Evolutionary conservation across 805 yeast genomes (phyloP).

Genomic region (Candida glaebosa): DNA sequence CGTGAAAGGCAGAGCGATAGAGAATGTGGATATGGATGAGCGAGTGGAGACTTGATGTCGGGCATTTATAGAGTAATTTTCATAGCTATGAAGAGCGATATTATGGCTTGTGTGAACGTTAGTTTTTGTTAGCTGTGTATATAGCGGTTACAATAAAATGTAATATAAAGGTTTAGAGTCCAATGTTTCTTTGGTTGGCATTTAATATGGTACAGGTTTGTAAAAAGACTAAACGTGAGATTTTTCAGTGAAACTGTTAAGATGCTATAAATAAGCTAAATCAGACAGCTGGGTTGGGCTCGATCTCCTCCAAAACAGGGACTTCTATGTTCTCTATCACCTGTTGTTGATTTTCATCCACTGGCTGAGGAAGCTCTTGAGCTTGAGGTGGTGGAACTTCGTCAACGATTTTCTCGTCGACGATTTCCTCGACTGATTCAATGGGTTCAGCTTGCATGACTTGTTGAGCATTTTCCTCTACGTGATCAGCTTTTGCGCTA

Average conservation of each 20-base stretch:
- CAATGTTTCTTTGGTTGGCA: no score
- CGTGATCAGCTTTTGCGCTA: constrained; percentile 7
- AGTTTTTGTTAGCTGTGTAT: no score
- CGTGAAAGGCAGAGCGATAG: constrained; percentile 54
- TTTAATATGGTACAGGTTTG: no score
- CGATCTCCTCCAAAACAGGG: not conserved
- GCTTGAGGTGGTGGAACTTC: not conserved
- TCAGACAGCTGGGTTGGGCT: not conserved
- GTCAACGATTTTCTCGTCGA: no score
- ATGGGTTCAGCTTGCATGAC: constrained; percentile 5
- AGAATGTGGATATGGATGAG: constrained; percentile 26
- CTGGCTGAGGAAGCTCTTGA: no score
- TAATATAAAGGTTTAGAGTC: no score
- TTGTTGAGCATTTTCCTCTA: constrained; percentile 5
- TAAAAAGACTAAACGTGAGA: no score
- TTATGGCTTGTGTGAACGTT: no score
- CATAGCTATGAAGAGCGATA: no score
- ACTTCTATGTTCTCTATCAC: not conserved
- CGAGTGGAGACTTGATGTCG: not conserved
- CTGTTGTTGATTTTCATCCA: not conserved
- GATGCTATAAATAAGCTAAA: not conserved
- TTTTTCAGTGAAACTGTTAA: no score
- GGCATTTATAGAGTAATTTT: not conserved
- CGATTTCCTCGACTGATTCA: not conserved
- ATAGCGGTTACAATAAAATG: no score